phyloP scores from a whole-genome alignment of 768 basidiomycete species.

The Hygrophorus pudorinus region DNA sequence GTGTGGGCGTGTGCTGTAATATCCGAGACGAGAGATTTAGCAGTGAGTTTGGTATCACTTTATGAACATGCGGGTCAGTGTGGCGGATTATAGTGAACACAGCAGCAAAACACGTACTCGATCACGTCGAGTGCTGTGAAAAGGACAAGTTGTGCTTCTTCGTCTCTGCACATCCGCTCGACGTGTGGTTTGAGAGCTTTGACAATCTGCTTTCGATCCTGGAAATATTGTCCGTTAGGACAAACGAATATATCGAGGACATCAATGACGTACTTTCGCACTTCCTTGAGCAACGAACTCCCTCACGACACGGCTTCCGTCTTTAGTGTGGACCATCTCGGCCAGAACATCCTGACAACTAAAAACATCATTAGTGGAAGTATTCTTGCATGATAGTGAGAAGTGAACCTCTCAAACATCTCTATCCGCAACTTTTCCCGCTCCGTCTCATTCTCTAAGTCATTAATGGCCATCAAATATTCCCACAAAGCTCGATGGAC shows the following conservation, averaged over 20 bases:
- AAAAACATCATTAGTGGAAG: constrained; percentile 1
- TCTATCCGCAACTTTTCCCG: constrained; percentile 67
- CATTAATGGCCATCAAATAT: constrained; percentile 57
- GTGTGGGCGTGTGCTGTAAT: constrained; percentile 50
- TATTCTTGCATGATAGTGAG: not conserved
- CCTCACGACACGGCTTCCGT: constrained; percentile 79
- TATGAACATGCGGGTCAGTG: not conserved
- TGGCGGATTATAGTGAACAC: not conserved
- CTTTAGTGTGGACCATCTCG: constrained; percentile 91
- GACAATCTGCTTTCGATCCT: constrained; percentile 85
- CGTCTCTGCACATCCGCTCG: constrained; percentile 79
- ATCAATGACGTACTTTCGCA: constrained; percentile 51
- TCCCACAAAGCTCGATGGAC: constrained; percentile 86
- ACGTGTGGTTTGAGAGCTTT: constrained; percentile 86
- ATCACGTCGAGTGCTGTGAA: constrained; percentile 87
- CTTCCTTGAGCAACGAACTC: constrained; percentile 76
- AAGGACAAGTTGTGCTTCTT: constrained; percentile 82
- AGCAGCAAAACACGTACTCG: constrained; percentile 45
- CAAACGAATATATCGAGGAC: not conserved
- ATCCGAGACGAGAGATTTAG: constrained; percentile 68
- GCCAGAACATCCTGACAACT: constrained; percentile 81
- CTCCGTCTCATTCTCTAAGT: constrained; percentile 51
- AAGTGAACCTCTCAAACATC: constrained; percentile 64
- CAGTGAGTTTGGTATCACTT: constrained; percentile 85
- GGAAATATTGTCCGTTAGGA: constrained; percentile 1